phyloP scores from a whole-genome alignment of 345 rosid species.

The Eucalyptus grandis region DNA sequence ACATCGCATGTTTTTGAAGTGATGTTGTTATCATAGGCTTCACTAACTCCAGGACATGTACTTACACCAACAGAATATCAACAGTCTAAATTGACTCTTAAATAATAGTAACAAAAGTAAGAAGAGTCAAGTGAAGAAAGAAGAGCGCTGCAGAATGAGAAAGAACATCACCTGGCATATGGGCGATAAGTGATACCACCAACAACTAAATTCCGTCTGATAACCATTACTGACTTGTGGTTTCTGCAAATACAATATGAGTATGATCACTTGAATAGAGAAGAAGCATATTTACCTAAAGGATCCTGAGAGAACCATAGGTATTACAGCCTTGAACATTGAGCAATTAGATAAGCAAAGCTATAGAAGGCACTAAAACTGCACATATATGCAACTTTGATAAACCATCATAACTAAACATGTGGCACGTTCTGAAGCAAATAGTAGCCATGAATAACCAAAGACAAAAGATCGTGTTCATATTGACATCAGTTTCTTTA shows the following conservation, averaged over 20 bases:
- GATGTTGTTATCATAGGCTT: neutral
- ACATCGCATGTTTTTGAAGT: neutral
- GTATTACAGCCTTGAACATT: neutral
- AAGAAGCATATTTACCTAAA: neutral
- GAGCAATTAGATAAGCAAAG: neutral
- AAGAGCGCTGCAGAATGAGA: neutral
- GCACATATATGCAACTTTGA: neutral
- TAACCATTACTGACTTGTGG: conserved; percentile 97
- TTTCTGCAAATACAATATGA: conserved; percentile 31
- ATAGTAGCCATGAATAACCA: neutral
- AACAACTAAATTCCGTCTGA: conserved; percentile 75
- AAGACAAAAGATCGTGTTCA: neutral
- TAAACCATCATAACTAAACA: neutral
- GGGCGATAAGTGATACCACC: conserved; percentile 99
- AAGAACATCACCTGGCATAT: conserved; percentile 52
- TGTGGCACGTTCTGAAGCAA: neutral
- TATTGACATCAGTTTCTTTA: neutral
- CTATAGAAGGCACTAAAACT: neutral
- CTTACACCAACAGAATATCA: neutral
- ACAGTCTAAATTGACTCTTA: neutral
- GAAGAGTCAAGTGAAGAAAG: neutral
- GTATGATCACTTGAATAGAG: neutral
- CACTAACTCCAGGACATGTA: neutral
- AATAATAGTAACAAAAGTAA: neutral
- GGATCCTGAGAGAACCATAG: neutral